Evolutionary conservation across 305 asterid species (phyloP).

Genomic region (Solanum hybrid): DNA sequence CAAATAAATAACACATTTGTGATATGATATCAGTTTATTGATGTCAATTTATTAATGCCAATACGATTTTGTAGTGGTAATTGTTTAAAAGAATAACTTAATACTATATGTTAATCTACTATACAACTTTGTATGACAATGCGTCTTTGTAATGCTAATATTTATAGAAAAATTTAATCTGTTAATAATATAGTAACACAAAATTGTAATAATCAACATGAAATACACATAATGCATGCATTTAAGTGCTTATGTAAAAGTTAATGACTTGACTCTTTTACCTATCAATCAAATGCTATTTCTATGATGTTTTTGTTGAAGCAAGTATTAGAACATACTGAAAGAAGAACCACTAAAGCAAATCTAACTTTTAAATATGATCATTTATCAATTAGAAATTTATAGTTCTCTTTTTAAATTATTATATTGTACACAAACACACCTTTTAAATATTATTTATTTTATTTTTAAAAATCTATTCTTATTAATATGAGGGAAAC

Average conservation of each 20-base stretch:
- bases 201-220: not conserved
- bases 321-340: no score
- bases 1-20: not conserved
- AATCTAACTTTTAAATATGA: no score
- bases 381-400: no score
- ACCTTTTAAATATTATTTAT: no score
- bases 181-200: not conserved
- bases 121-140: not conserved
- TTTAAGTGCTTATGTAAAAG: not conserved
- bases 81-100: not conserved
- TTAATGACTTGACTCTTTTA: no score
- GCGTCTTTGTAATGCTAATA: not conserved
- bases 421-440: no score
- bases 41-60: not conserved
- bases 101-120: not conserved
- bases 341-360: no score
- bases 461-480: no score
- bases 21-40: not conserved
- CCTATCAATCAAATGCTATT: not conserved
- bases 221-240: not conserved
- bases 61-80: not conserved
- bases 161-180: not conserved
- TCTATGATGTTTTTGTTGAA: not conserved
- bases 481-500: not conserved
- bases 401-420: no score